A percentile compares a stretch with the other conserved stretches of the same genome.
These are phyloP conservation scores for Amphicarpaea edgeworthii DNA, from an alignment of 306 rosid genomes.

Conservation along the genomic window DNA sequence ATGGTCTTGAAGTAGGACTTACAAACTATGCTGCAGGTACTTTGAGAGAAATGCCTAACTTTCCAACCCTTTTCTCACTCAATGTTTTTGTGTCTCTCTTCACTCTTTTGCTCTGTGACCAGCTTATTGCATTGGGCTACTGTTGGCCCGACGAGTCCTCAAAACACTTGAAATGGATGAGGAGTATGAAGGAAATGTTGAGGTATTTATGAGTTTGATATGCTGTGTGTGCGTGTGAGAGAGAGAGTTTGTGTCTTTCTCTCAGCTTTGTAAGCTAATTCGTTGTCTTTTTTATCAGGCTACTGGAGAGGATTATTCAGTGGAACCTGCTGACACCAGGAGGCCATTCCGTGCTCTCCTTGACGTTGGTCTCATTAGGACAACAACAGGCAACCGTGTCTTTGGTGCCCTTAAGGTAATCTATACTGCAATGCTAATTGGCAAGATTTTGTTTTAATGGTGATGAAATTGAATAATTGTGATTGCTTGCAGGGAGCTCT, in stretches of 20 bases:
- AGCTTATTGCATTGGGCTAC: slow-evolving; percentile 97
- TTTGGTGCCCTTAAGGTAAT: slow-evolving; percentile 86
- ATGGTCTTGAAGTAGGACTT: slow-evolving; percentile 85
- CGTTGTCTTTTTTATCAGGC: slow-evolving; percentile 49
- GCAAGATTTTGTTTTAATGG: not conserved
- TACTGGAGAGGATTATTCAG: slow-evolving; percentile 88
- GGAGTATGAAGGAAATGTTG: slow-evolving; percentile 90
- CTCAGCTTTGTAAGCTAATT: not conserved
- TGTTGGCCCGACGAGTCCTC: slow-evolving; percentile 83
- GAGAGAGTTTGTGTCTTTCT: too few relatives aligned
- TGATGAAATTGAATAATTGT: not conserved
- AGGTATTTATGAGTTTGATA: slow-evolving; percentile 51
- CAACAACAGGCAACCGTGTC: slow-evolving; percentile 90
- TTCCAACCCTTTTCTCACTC: not conserved
- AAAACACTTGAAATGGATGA: slow-evolving; percentile 80
- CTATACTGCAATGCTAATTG: not conserved
- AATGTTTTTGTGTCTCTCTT: not conserved
- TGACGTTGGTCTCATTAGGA: slow-evolving; percentile 85
- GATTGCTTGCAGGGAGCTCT: slow-evolving; percentile 71
- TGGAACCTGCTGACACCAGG: slow-evolving; percentile 87
- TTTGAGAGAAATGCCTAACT: not conserved
- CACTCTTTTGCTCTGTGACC: slow-evolving; percentile 14
- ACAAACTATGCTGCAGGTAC: slow-evolving; percentile 96
- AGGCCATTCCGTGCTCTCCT: slow-evolving; percentile 99
- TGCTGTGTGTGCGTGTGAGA: not conserved